A percentile compares a stretch with the other conserved stretches of the same genome.
Conservation (phyloP, 2,329 filamentous ascomycete genomes). For the Epichloe typhina region DNA sequence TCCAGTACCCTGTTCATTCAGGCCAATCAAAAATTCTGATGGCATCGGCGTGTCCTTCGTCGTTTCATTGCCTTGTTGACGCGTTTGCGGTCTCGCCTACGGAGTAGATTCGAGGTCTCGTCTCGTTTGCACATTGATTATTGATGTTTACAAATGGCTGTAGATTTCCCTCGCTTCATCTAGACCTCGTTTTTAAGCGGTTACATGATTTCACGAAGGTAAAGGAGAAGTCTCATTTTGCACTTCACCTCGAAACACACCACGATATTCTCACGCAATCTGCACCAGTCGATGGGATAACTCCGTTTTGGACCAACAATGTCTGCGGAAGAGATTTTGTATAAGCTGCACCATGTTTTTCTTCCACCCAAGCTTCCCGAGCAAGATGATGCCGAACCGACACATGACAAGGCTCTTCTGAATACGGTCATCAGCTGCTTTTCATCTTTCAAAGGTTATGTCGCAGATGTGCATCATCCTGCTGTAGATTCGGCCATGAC, state of each 20-base stretch:
- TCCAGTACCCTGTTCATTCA: too few relatives aligned
- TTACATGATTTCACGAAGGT: too few relatives aligned
- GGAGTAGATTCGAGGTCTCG: too few relatives aligned
- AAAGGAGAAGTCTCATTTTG: too few relatives aligned
- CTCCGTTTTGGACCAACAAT: not conserved
- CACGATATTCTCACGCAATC: not conserved
- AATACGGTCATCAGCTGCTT: constrained; percentile 1
- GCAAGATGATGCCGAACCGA: constrained; percentile 4
- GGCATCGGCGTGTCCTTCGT: too few relatives aligned
- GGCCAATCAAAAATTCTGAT: too few relatives aligned
- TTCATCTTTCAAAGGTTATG: not conserved
- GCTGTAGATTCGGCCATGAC: not conserved
- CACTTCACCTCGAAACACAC: not conserved
- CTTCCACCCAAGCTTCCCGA: constrained; percentile 16
- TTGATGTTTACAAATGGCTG: too few relatives aligned
- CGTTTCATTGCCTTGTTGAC: too few relatives aligned
- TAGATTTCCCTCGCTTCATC: too few relatives aligned
- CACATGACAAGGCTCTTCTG: not conserved
- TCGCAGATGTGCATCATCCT: not conserved
- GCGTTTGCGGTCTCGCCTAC: too few relatives aligned
- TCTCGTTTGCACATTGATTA: too few relatives aligned
- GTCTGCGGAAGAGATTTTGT: not conserved
- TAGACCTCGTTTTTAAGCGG: too few relatives aligned
- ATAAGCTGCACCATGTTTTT: constrained; percentile 15
- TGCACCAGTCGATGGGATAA: not conserved